phyloP scores from a whole-genome alignment of 345 rosid genomes.

The Turritis glabra region DNA sequence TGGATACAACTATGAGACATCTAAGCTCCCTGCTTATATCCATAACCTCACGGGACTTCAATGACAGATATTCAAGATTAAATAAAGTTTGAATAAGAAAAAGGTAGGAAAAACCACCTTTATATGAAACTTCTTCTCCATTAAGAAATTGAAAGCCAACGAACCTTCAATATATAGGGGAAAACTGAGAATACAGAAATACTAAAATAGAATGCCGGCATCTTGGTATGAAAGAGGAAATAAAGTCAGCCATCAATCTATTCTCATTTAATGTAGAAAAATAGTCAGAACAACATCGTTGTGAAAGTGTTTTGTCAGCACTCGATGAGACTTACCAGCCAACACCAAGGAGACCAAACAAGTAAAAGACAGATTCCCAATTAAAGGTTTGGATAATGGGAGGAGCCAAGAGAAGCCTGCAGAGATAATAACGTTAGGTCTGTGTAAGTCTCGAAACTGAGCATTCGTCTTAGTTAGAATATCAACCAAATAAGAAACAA shows the following conservation, averaged over 20 bases:
- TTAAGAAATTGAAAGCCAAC: conserved; percentile 65
- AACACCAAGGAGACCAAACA: conserved; percentile 76
- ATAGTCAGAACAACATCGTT: background rate
- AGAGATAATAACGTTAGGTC: conserved; percentile 36
- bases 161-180: conserved; percentile 59
- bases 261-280: conserved; percentile 5
- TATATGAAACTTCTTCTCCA: conserved; percentile 45
- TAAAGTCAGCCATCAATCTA: background rate
- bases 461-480: background rate
- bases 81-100: background rate
- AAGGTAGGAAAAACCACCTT: conserved; percentile 47
- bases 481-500: background rate
- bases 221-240: background rate
- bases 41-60: too few relatives aligned
- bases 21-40: conserved; percentile 16
- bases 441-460: conserved; percentile 9
- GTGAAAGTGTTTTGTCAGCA: conserved; percentile 6
- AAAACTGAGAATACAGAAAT: conserved; percentile 15
- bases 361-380: conserved; percentile 91
- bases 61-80: conserved; percentile 2
- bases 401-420: conserved; percentile 96
- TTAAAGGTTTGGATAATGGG: conserved; percentile 78
- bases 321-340: conserved; percentile 63
- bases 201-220: conserved; percentile 10
- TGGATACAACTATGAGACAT: conserved; percentile 9